Evolutionary conservation across 1,139 yeast genomes (phyloP).

Genomic region (Saccharomycopsis hybrid): DNA sequence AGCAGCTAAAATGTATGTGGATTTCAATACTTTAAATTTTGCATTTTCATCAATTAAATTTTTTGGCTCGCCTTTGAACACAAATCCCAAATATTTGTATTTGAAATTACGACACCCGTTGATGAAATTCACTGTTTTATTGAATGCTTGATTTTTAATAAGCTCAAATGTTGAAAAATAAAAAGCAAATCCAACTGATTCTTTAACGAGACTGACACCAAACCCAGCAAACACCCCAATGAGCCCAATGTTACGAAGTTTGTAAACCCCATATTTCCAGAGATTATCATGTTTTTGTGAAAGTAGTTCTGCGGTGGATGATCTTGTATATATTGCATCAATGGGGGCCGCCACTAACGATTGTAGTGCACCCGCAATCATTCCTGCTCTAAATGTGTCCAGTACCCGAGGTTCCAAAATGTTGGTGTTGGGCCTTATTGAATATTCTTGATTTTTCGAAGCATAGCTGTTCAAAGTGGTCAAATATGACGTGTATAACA

Average conservation of each 20-base stretch:
- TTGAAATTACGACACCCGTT: constrained; percentile 31
- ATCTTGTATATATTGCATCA: constrained; percentile 83
- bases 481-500: constrained; percentile 76
- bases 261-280: constrained; percentile 69
- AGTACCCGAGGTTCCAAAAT: constrained; percentile 29
- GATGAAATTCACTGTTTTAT: constrained; percentile 34
- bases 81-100: constrained; percentile 20
- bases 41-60: constrained; percentile 21
- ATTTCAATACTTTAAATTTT: constrained; percentile 44
- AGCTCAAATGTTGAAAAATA: constrained; percentile 82
- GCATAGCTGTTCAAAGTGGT: constrained; percentile 37
- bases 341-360: constrained; percentile 92
- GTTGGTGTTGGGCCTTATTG: constrained; percentile 5
- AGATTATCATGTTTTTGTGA: constrained; percentile 63
- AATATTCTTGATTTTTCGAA: constrained; percentile 25
- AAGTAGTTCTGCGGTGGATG: constrained; percentile 66
- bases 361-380: constrained; percentile 78
- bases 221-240: constrained; percentile 90
- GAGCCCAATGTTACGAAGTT: constrained; percentile 67
- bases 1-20: constrained; percentile 72
- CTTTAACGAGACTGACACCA: constrained; percentile 68
- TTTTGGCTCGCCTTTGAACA: constrained; percentile 15
- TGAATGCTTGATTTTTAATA: constrained; percentile 64
- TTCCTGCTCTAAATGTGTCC: constrained; percentile 77
- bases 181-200: constrained; percentile 78